phyloP scores from a whole-genome alignment of 208 protist species.

The Tritrichomonas musculus region DNA sequence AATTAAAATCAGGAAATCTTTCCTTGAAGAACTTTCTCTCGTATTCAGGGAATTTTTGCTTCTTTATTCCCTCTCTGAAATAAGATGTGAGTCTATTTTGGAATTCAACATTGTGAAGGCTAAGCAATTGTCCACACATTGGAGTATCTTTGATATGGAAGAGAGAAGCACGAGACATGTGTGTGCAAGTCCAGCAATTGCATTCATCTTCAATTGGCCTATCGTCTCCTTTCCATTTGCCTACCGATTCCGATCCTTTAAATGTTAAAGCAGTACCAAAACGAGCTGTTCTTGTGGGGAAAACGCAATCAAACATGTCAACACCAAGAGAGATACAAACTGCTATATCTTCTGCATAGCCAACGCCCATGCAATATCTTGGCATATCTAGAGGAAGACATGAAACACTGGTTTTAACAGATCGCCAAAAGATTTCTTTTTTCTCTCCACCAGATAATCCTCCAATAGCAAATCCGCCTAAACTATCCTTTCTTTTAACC shows the following conservation, averaged over 20 bases:
- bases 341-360: constrained; percentile 93
- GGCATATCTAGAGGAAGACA: constrained; percentile 68
- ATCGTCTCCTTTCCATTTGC: constrained; percentile 43
- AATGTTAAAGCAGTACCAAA: constrained; percentile 84
- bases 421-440: constrained; percentile 88
- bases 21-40: constrained; percentile 48
- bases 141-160: constrained; percentile 24
- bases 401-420: constrained; percentile 69
- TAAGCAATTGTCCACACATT: constrained; percentile 71
- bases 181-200: constrained; percentile 57
- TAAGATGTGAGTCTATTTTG: constrained; percentile 76
- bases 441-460: constrained; percentile 92
- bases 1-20: background rate
- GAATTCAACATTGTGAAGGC: constrained; percentile 93
- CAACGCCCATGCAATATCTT: constrained; percentile 96
- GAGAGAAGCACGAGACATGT: background rate
- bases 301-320: constrained; percentile 99
- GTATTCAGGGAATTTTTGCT: constrained; percentile 40
- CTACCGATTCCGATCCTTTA: constrained; percentile 49
- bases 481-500: constrained; percentile 67
- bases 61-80: constrained; percentile 65
- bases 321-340: constrained; percentile 93
- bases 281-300: constrained; percentile 86
- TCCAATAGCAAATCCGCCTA: constrained; percentile 93
- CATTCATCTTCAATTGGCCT: constrained; percentile 65